Conservation (phyloP, 768 basidiomycete genomes). For the Chiua virens region DNA sequence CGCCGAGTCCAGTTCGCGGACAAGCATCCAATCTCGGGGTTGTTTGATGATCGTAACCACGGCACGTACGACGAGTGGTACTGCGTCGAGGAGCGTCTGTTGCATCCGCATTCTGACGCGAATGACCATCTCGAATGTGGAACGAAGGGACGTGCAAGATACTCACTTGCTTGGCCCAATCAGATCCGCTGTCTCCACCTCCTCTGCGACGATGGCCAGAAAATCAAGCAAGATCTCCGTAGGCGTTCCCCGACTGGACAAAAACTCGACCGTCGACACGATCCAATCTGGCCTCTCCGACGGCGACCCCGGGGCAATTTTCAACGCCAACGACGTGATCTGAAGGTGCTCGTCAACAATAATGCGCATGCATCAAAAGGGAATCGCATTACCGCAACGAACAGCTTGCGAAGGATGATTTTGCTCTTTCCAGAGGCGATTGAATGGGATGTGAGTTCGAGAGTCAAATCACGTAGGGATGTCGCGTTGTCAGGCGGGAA, state of each 20-base stretch:
- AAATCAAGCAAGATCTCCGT: slow-evolving; percentile 69
- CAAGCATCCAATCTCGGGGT: slow-evolving; percentile 30
- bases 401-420: slow-evolving; percentile 82
- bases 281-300: slow-evolving; percentile 80
- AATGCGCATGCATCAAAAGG: background rate
- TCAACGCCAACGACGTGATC: slow-evolving; percentile 70
- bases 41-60: slow-evolving; percentile 57
- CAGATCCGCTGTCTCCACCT: slow-evolving; percentile 74
- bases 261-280: slow-evolving; percentile 55
- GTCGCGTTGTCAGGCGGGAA: slow-evolving; percentile 64
- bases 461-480: slow-evolving; percentile 61
- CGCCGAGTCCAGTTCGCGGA: slow-evolving; percentile 60
- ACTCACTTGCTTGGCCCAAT: slow-evolving; percentile 70
- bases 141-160: slow-evolving; percentile 18
- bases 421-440: slow-evolving; percentile 58
- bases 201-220: slow-evolving; percentile 82
- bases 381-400: slow-evolving; percentile 64
- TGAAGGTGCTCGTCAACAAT: slow-evolving; percentile 25
- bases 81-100: slow-evolving; percentile 64
- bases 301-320: slow-evolving; percentile 59
- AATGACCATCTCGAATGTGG: slow-evolving; percentile 5
- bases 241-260: slow-evolving; percentile 60
- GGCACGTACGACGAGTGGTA: slow-evolving; percentile 69
- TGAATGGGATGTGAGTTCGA: slow-evolving; percentile 69
- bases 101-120: slow-evolving; percentile 56